Conservation (phyloP, 768 basidiomycete species). For the Hypsizygus marmoreus region DNA sequence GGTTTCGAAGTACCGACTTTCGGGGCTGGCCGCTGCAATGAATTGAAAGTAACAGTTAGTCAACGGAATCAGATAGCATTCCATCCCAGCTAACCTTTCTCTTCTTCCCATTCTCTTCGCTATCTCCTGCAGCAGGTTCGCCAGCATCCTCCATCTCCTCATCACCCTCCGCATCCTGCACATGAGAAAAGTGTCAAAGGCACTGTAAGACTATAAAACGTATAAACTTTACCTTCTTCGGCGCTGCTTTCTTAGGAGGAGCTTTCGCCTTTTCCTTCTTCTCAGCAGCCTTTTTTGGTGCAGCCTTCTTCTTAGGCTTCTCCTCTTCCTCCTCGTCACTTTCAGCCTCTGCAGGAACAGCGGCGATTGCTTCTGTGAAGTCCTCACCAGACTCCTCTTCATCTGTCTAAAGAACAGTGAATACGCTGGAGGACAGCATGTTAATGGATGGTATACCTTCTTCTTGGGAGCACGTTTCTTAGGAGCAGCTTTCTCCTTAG, state of each 20-base stretch:
- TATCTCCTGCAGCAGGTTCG: constrained; percentile 45
- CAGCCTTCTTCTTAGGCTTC: constrained; percentile 46
- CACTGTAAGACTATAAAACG: neutral
- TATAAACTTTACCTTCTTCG: constrained; percentile 19
- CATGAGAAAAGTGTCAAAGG: constrained; percentile 11
- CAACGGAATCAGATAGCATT: neutral
- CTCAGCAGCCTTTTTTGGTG: constrained; percentile 34
- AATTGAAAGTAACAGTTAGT: constrained; percentile 7
- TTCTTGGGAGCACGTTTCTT: constrained; percentile 53
- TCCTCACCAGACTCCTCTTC: constrained; percentile 47
- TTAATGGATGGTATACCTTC: constrained; percentile 28
- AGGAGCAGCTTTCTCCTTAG: constrained; percentile 48
- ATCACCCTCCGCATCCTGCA: constrained; percentile 39
- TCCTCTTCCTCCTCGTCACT: constrained; percentile 41
- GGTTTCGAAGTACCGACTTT: constrained; percentile 46
- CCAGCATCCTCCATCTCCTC: constrained; percentile 41
- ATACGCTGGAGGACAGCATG: constrained; percentile 1
- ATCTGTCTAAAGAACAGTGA: constrained; percentile 21
- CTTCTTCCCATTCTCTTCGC: constrained; percentile 57
- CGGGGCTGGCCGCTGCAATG: constrained; percentile 39
- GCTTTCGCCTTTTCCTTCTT: constrained; percentile 39
- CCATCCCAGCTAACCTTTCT: constrained; percentile 56
- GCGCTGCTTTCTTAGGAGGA: constrained; percentile 23
- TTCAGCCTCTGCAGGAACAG: constrained; percentile 37
- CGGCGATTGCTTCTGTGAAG: constrained; percentile 42